A percentile compares a stretch with the other conserved stretches of the same genome.
These are phyloP conservation scores for Candida wancherniae DNA, from an alignment of 805 yeast species.

Conservation along the genomic window DNA sequence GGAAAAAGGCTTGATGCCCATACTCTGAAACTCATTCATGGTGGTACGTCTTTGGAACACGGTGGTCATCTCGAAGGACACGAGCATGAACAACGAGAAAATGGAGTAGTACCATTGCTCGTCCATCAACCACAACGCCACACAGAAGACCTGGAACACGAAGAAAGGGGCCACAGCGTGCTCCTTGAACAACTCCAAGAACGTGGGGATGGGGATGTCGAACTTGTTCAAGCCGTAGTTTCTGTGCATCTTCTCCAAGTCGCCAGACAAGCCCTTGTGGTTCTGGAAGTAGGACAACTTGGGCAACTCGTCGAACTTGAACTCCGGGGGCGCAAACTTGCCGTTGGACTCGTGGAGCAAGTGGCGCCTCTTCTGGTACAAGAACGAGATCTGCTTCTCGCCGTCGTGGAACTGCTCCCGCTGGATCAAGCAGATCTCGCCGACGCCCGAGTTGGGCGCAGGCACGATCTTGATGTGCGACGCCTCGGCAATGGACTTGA, in stretches of 20 bases:
- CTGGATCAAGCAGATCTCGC: conserved; percentile 66
- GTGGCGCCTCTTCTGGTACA: conserved; percentile 90
- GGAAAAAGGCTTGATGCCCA: conserved; percentile 92
- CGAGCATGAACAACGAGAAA: conserved; percentile 86
- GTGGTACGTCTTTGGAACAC: conserved; percentile 95
- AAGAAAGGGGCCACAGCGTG: conserved; percentile 98
- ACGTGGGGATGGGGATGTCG: conserved; percentile 94
- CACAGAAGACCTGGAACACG: conserved; percentile 93
- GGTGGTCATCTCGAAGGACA: conserved; percentile 88
- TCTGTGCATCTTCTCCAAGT: conserved; percentile 44
- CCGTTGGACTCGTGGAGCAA: conserved; percentile 52
- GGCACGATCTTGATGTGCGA: conserved; percentile 72
- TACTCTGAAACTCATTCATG: conserved; percentile 90
- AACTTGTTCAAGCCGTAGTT: conserved; percentile 81
- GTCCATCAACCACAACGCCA: conserved; percentile 92
- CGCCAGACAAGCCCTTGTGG: conserved; percentile 52
- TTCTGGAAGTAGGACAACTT: conserved; percentile 52
- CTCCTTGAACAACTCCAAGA: conserved; percentile 85
- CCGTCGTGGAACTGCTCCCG: conserved; percentile 53
- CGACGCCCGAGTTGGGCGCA: conserved; percentile 78
- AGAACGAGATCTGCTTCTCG: conserved; percentile 62
- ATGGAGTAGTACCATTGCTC: conserved; percentile 95
- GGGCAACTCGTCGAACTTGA: conserved; percentile 60
- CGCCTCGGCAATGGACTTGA: conserved; percentile 55
- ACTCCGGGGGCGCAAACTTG: conserved; percentile 76